phyloP scores from a whole-genome alignment of 331 rosid genomes.

The Arachis monticola region DNA sequence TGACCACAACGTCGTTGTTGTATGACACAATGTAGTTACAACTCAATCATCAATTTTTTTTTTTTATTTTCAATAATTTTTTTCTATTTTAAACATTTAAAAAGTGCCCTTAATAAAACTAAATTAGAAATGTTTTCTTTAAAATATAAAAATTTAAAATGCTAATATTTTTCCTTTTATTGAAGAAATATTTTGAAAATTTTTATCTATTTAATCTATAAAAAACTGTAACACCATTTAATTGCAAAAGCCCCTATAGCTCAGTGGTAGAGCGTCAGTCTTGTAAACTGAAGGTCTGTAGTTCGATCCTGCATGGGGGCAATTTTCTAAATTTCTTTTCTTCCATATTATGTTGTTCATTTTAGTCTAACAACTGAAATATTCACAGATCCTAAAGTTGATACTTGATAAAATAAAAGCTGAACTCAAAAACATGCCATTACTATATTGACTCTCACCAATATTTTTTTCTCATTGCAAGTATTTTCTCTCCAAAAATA shows the following conservation, averaged over 20 bases:
- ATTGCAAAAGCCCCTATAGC: slow-evolving; percentile 22
- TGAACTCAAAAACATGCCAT: too few relatives aligned
- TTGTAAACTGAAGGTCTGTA: slow-evolving; percentile 54
- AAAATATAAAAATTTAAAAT: too few relatives aligned
- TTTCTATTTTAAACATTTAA: too few relatives aligned
- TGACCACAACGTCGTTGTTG: neutral
- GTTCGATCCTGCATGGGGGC: slow-evolving; percentile 56
- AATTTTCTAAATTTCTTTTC: neutral
- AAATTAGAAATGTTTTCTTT: too few relatives aligned
- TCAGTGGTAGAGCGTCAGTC: slow-evolving; percentile 58
- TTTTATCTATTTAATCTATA: too few relatives aligned
- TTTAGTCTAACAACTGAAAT: neutral
- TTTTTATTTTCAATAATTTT: too few relatives aligned
- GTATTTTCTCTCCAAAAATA: neutral
- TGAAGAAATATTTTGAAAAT: too few relatives aligned
- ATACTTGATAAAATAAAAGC: too few relatives aligned
- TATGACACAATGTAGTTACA: neutral
- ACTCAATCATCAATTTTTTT: too few relatives aligned
- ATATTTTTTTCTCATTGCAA: neutral
- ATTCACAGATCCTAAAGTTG: neutral
- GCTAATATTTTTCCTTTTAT: too few relatives aligned
- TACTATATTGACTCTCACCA: neutral
- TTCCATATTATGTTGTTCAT: neutral
- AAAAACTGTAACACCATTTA: too few relatives aligned
- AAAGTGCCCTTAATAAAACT: too few relatives aligned